phyloP scores from a whole-genome alignment of 805 yeast species.

The Naumovozyma dairenensis region DNA sequence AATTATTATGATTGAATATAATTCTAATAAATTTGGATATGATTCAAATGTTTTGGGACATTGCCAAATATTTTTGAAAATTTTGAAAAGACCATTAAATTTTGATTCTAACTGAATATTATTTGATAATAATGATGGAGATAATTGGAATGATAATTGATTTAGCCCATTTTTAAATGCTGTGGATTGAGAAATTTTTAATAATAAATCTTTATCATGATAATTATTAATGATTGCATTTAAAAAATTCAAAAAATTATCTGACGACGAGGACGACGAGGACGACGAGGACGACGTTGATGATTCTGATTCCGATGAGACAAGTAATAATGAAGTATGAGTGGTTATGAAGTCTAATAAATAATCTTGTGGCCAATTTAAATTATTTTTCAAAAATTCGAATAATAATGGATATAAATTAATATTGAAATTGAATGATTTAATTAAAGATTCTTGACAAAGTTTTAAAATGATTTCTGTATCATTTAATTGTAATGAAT shows the following conservation, averaged over 20 bases:
- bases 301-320: constrained; percentile 4
- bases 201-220: constrained; percentile 17
- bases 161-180: constrained; percentile 22
- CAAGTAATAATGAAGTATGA: constrained; percentile 25
- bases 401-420: constrained; percentile 28
- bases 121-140: not conserved
- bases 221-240: constrained; percentile 17
- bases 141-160: not conserved
- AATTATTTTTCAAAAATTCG: constrained; percentile 22
- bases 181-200: constrained; percentile 20
- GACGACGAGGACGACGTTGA: too few species aligned
- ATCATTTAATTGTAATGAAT: constrained; percentile 24
- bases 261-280: too few species aligned
- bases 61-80: constrained; percentile 26
- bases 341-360: constrained; percentile 26
- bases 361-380: constrained; percentile 26
- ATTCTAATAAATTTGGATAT: constrained; percentile 21
- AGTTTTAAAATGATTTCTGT: constrained; percentile 29
- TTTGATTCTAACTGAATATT: constrained; percentile 5
- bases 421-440: constrained; percentile 24
- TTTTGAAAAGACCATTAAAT: constrained; percentile 26
- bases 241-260: constrained; percentile 27
- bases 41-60: constrained; percentile 20
- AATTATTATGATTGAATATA: constrained; percentile 29
- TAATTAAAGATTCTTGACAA: constrained; percentile 32